These are phyloP conservation scores for Asterophora parasitica DNA, from an alignment of 768 basidiomycete genomes.

Conservation along the genomic window DNA sequence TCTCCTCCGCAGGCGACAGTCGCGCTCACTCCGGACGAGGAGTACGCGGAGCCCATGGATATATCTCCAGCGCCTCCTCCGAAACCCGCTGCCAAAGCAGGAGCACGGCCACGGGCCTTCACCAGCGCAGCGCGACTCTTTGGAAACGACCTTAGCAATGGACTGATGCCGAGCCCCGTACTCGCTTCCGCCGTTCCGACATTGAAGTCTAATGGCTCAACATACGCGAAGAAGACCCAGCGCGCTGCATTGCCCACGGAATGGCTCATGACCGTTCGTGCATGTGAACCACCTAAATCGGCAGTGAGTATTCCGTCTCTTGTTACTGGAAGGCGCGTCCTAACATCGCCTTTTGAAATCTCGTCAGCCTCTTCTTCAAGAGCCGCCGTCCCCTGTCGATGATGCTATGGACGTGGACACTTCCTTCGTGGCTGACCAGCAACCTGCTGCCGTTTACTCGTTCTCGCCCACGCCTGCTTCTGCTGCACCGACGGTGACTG, in stretches of 20 bases:
- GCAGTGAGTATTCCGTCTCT: conserved; percentile 22
- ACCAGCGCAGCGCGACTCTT: conserved; percentile 66
- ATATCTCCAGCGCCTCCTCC: conserved; percentile 63
- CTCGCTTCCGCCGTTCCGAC: conserved; percentile 24
- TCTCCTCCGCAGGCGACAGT: conserved; percentile 55
- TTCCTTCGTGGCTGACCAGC: conserved; percentile 36
- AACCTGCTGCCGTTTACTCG: conserved; percentile 22
- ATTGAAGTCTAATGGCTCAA: conserved; percentile 30
- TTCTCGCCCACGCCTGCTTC: conserved; percentile 39
- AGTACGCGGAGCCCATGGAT: conserved; percentile 68
- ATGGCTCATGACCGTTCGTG: conserved; percentile 41
- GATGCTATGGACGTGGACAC: conserved; percentile 83
- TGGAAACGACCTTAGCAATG: conserved; percentile 71
- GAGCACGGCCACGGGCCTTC: conserved; percentile 56
- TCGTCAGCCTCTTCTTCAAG: conserved; percentile 35
- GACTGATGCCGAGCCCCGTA: conserved; percentile 28
- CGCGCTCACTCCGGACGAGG: conserved; percentile 43
- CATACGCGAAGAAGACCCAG: conserved; percentile 51
- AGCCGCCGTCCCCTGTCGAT: conserved; percentile 42
- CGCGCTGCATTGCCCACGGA: conserved; percentile 60
- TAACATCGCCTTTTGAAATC: conserved; percentile 8
- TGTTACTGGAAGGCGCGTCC: background rate
- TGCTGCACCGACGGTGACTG: conserved; percentile 46
- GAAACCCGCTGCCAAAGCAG: conserved; percentile 23
- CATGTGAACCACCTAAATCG: conserved; percentile 20